Percentiles rank a stretch among this genome's conserved stretches.
Evolutionary conservation across 2,329 filamentous ascomycete genomes (phyloP).

Genomic region (Daldinia eschscholtzii): DNA sequence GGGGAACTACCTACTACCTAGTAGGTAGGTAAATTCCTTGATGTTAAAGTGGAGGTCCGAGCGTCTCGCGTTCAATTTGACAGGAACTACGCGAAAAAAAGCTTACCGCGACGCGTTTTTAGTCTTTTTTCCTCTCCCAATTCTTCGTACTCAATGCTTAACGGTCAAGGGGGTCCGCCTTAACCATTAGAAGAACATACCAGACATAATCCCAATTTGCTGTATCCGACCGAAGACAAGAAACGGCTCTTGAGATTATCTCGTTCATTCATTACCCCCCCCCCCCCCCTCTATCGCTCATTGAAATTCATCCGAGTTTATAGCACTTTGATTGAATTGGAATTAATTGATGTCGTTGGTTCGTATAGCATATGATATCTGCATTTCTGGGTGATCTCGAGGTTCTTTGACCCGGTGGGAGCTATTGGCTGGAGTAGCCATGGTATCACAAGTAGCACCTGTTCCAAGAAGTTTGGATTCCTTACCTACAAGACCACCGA

Average conservation of each 20-base stretch:
- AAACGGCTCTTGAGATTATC: conserved; percentile 11
- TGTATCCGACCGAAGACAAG: conserved; percentile 5
- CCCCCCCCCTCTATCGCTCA: conserved; percentile 9
- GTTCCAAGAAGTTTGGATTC: conserved; percentile 62
- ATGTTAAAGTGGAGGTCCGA: conserved; percentile 39
- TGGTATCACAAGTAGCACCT: conserved; percentile 56
- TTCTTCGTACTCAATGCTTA: conserved; percentile 1
- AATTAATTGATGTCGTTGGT: conserved; percentile 21
- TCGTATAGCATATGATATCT: conserved; percentile 42
- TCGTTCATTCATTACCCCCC: conserved; percentile 22
- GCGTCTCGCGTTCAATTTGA: conserved; percentile 33
- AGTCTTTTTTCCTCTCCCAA: conserved; percentile 17
- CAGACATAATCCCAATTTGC: conserved; percentile 22
- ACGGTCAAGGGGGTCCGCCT: conserved; percentile 24
- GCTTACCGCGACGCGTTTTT: conserved; percentile 40
- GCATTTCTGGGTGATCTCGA: conserved; percentile 26
- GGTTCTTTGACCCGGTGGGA: conserved; percentile 45
- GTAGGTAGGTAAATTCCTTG: no score
- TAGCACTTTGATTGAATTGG: conserved; percentile 21
- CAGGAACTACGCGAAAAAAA: conserved; percentile 39
- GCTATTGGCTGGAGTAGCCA: conserved; percentile 52
- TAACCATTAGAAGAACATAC: conserved; percentile 11
- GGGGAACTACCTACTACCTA: no score
- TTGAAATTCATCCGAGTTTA: conserved; percentile 7
- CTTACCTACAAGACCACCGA: conserved; percentile 72